Evolutionary conservation across 2,329 filamentous ascomycete genomes (phyloP).

Genomic region (Fusarium lyarnte): DNA sequence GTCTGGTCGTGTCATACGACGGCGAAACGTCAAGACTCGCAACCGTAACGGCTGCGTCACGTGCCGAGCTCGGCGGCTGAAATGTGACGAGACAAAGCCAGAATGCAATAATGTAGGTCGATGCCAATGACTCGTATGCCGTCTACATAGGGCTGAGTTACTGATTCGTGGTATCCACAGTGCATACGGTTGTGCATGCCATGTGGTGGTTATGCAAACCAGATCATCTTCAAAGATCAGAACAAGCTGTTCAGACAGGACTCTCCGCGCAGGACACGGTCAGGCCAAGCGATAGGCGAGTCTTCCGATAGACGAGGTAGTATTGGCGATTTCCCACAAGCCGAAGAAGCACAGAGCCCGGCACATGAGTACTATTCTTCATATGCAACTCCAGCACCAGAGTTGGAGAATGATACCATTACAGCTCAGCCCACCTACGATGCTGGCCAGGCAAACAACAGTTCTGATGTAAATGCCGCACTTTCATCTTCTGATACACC

Average conservation of each 20-base stretch:
- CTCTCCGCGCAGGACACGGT: background rate
- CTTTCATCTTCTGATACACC: background rate
- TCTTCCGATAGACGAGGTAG: background rate
- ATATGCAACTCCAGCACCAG: background rate
- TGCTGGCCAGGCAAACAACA: background rate
- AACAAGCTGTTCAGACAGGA: constrained; percentile 11
- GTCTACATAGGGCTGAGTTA: background rate
- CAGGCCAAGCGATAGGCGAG: background rate
- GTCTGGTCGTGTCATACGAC: constrained; percentile 3
- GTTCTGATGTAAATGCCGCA: background rate
- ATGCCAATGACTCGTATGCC: background rate
- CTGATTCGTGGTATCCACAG: background rate
- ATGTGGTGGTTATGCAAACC: constrained; percentile 24
- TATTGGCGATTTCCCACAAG: background rate
- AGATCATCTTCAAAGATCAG: constrained; percentile 28
- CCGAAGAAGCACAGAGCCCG: background rate
- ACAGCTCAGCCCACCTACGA: background rate
- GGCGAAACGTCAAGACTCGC: constrained; percentile 17
- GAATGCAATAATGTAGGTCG: constrained; percentile 18
- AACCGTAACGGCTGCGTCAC: constrained; percentile 25
- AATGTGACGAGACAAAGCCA: constrained; percentile 22
- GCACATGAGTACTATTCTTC: background rate
- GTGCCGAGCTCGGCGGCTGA: constrained; percentile 19
- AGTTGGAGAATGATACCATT: background rate
- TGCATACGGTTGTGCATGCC: constrained; percentile 10